Base-by-base conservation (phyloP, 495 filamentous ascomycete genomes). In the Lichina pygmaea region DNA sequence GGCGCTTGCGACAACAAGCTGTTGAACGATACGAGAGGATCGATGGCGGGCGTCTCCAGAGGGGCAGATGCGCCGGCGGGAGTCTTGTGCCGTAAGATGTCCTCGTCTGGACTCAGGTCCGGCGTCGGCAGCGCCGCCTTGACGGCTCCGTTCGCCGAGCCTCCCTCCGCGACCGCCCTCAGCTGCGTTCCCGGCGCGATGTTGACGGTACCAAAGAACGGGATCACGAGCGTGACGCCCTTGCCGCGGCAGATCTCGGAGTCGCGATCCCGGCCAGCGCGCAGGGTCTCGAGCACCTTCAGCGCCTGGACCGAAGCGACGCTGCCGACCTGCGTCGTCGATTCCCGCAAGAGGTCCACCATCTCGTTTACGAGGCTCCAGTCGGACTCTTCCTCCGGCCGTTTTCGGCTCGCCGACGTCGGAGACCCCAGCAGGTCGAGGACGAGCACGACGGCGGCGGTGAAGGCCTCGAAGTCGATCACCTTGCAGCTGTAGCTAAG, bases 381-480 rank as follows among this genome's bases (percentile, higher is more conserved):
- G 48, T 73, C 69, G 9, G 47, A 44, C 10, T 61, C 51, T 16
- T 68, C 64, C 51, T 66, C 51, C 9, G 50, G 40, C n/a, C 10
- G 47, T 47, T 59, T 48, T 47, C 24, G 10, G 43, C 15, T 16
- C 7, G 12, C 11, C 36, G 13, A 39, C 10, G 16, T 47, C 7
- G n/a, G n/a, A 13, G 51, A 62, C 13, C 62, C 62, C 36, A 68
- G 49, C 8, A 69, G 51, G 33, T 68, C 60, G 11, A 72, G 56
- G 13, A 68, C 50, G 16, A 73, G 49, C 8, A 70, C 52, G 48
- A 71, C 60, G 5, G 66, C 59, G 10, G 62, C 58, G 0, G 60
- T 70, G 52, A 73, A 72, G 9, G 58, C 66, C 48, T 69, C 57
- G 46, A 72, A 73, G 48, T 73, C 70, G 17, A 66, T 54, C 13